phyloP scores from a whole-genome alignment of 345 rosid genomes.

The Isatis tinctoria region DNA sequence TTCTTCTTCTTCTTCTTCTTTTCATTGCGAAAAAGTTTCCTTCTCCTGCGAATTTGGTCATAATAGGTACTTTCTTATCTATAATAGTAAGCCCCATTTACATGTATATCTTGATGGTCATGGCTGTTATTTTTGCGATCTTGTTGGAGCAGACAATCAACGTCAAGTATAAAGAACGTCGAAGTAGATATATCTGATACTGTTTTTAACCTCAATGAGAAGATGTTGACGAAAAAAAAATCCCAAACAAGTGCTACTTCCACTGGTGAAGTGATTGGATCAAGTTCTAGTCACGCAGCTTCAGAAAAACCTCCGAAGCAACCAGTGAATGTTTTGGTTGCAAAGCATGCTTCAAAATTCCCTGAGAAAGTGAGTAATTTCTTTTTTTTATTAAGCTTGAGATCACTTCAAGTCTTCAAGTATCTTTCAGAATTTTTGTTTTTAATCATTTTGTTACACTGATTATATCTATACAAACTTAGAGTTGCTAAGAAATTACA shows the following conservation, averaged over 20 bases:
- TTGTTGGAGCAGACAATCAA: conserved; percentile 64
- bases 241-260: conserved; percentile 38
- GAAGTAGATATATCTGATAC: conserved; percentile 65
- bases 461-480: background rate
- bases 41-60: conserved; percentile 84
- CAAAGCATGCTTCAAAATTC: conserved; percentile 57
- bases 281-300: conserved; percentile 33
- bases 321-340: conserved; percentile 46
- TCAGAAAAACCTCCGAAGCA: conserved; percentile 48
- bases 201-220: conserved; percentile 60
- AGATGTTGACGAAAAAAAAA: conserved; percentile 52
- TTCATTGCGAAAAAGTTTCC: conserved; percentile 64
- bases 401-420: conserved; percentile 4
- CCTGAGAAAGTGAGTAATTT: conserved; percentile 77
- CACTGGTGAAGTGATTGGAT: conserved; percentile 37
- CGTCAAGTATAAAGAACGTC: conserved; percentile 60
- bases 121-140: conserved; percentile 1
- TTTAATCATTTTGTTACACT: background rate
- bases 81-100: background rate
- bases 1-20: conserved; percentile 47
- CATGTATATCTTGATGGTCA: background rate
- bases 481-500: background rate
- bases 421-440: background rate
- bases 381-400: background rate
- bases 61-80: conserved; percentile 49